phyloP scores from a whole-genome alignment of 805 yeast species.

The Ogataea zsoltii region DNA sequence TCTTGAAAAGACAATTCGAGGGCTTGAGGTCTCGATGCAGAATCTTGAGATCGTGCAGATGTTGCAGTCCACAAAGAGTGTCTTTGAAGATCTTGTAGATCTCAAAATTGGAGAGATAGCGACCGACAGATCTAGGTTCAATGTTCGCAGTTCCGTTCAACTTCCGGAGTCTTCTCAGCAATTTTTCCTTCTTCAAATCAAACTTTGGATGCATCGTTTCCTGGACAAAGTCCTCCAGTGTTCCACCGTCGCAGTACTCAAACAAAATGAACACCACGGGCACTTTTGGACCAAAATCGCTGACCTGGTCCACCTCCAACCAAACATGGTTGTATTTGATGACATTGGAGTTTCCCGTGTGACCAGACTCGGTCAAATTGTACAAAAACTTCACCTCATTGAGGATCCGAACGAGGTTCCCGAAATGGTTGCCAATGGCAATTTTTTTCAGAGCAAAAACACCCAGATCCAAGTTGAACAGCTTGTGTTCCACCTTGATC shows the following conservation, averaged over 20 bases:
- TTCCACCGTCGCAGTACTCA: constrained; percentile 89
- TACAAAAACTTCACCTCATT: constrained; percentile 76
- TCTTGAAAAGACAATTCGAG: constrained; percentile 72
- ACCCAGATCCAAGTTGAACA: constrained; percentile 72
- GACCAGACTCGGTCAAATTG: constrained; percentile 41
- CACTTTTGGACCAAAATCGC: constrained; percentile 55
- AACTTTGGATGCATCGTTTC: constrained; percentile 38
- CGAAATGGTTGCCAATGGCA: constrained; percentile 74
- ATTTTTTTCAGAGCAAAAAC: constrained; percentile 83
- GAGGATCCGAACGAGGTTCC: constrained; percentile 68
- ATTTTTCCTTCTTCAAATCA: constrained; percentile 40
- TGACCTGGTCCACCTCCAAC: constrained; percentile 66
- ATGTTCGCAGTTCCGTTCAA: constrained; percentile 2
- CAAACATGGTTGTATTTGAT: constrained; percentile 90
- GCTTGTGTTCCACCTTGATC: constrained; percentile 77
- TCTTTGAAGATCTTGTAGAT: constrained; percentile 69
- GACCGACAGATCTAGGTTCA: constrained; percentile 2
- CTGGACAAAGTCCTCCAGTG: constrained; percentile 65
- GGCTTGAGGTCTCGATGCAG: constrained; percentile 92
- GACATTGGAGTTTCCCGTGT: constrained; percentile 46
- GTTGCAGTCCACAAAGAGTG: constrained; percentile 66
- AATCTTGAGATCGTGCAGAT: constrained; percentile 71
- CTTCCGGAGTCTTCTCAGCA: constrained; percentile 27
- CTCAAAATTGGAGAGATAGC: constrained; percentile 52
- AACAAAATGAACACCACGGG: constrained; percentile 73